Evolutionary conservation across 768 basidiomycete genomes (phyloP), one percentile per base, ranked within the genome.

Genomic region (Mycena alexandri): DNA sequence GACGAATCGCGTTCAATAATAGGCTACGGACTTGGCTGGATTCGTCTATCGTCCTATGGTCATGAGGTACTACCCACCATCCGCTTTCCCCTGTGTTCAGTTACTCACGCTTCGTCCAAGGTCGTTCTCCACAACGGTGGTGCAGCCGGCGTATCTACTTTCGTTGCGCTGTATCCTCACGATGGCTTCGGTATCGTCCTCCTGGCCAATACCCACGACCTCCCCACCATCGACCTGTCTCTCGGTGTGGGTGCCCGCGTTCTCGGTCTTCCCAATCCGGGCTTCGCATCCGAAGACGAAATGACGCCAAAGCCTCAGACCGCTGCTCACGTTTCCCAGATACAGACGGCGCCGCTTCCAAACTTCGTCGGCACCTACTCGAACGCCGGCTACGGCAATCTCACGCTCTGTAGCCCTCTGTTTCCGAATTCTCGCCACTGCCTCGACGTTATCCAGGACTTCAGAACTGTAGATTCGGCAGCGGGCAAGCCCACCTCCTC

Each of bases 11-110:
- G 66, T 0, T 81, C 83, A 2, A 70, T 82, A 41, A 16, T 46
- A 1, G 80, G 77, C 10, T 86, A 85, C 66, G 83, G 81, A 1
- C 69, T 83, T 72, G 85, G 85, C 13, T 85, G 84, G 84, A 38
- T n/a, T 48, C 75, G 80, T 5, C 55, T n/a, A 10, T 80, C 84
- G 1, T 83, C 81, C 57, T 74, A 72, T 2, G 84, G 81, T 0
- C 81, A 84, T 56, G 79, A 84, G 24, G 83, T 84, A 65, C 48
- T 53, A 33, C 24, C 46, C 43, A 24, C 17, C 5, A 22, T 62
- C 43, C 50, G 29, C n/a, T 12, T 1, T 17, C 19, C 29, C 29
- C 29, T 6, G 29, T 29, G 6, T 21, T 41, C 34, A 19, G 24
- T 19, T 16, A 7, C 5, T 22, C 21, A 64, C 57, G 14, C 25